A percentile compares a stretch with the other conserved stretches of the same genome.
These are phyloP conservation scores for Sclerotinia subarctica DNA, from an alignment of 2,329 filamentous ascomycete genomes.

Conservation along the genomic window DNA sequence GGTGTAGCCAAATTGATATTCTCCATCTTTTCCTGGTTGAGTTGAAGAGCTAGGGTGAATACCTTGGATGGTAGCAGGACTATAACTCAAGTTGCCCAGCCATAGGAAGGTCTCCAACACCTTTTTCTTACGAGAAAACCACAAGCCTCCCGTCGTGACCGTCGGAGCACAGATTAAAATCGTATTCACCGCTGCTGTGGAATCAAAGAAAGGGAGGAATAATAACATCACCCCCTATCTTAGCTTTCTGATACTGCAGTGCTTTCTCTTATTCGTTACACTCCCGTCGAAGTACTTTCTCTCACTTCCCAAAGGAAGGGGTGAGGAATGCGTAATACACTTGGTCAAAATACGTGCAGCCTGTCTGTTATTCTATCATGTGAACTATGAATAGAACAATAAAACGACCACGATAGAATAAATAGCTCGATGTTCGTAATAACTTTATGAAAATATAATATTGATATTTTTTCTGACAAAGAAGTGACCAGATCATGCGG, in stretches of 20 bases:
- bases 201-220: slow-evolving; percentile 7
- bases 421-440: background rate
- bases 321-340: slow-evolving; percentile 2
- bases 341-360: slow-evolving; percentile 1
- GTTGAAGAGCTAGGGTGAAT: background rate
- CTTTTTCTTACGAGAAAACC: slow-evolving; percentile 5
- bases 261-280: background rate
- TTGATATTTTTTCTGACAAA: slow-evolving; percentile 3
- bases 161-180: slow-evolving; percentile 18
- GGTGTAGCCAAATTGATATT: slow-evolving; percentile 16
- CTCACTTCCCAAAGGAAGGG: background rate
- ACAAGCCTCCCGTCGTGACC: slow-evolving; percentile 14
- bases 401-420: background rate
- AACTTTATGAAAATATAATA: background rate
- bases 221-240: slow-evolving; percentile 11
- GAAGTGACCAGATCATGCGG: slow-evolving; percentile 18
- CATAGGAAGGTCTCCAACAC: background rate
- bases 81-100: slow-evolving; percentile 18
- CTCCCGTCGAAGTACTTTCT: background rate
- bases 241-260: slow-evolving; percentile 8
- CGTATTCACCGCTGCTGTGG: slow-evolving; percentile 22
- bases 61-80: background rate
- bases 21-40: background rate
- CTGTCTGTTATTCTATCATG: slow-evolving; percentile 4
- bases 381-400: slow-evolving; percentile 15